Evolutionary conservation across 306 rosid species (phyloP), one percentile per base, ranked within the genome.

Genomic region (Dalbergia cultrata): DNA sequence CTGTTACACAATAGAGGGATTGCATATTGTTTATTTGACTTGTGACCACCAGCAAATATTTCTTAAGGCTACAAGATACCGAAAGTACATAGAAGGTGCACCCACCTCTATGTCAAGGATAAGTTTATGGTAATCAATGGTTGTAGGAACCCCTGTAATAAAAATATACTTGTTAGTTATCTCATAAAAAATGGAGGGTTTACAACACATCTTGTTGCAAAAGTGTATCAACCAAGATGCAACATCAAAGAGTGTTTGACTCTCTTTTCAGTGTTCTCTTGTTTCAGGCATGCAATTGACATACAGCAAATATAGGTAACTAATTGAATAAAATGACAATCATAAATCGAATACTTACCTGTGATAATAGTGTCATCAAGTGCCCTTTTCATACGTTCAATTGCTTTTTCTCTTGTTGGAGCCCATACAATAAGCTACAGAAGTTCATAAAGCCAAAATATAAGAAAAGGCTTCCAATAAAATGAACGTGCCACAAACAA

Each of bases 401-500:
- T 90, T 63, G 99, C 99, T 87, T 95, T 95, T 85, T 89, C 99
- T 79, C 99, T 91, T 37, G 98, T 93, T 71, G 99, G 99, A 88
- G 99, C 99, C 99, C 99, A 95, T 22, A 95, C 99, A 86, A 95
- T 93, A 81, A 95, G 97, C 99, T 95, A 63, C 44, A 88, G 58
- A 71, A 81, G 64, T 67, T 67, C 72, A 54, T 69, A 34, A 31
- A 81, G 67, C 54, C 78, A 79, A 68, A 57, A 56, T 53, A 80
- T 31, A 72, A 49, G 63, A 6, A 59, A 73, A 44, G 12, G 9
- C 53, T 71, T 50, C 84, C 72, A 80, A 56, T 70, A 77, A 70
- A 72, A 70, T 43, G 56, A 56, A 56, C 64, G 83, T 26, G 34
- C 59, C 31, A 26, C 43, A 16, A 50, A 82, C 17, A 39, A 19